These are phyloP conservation scores for Lipomyces orientalis DNA, from an alignment of 805 yeast species.

Conservation along the genomic window DNA sequence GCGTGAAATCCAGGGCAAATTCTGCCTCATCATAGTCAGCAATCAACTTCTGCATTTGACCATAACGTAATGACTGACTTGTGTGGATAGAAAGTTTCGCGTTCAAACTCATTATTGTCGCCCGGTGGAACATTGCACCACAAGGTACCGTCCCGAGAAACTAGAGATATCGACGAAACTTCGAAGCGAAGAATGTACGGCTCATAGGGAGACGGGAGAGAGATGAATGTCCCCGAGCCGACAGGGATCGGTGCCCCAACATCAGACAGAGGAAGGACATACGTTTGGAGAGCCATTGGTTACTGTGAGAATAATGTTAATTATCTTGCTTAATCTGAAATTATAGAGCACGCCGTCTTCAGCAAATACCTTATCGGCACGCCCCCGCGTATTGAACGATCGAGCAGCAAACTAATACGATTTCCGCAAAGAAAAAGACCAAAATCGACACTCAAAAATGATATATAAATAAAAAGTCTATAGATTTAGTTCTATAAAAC, in stretches of 20 bases:
- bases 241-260: constrained; percentile 40
- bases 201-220: constrained; percentile 50
- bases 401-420: not conserved
- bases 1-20: constrained; percentile 61
- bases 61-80: constrained; percentile 41
- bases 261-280: constrained; percentile 34
- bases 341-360: not conserved
- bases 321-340: not conserved
- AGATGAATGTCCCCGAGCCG: constrained; percentile 47
- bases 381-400: not conserved
- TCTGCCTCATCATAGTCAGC: not conserved
- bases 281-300: constrained; percentile 14
- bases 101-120: constrained; percentile 53
- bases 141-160: constrained; percentile 71
- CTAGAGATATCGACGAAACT: constrained; percentile 75
- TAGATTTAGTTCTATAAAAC: not conserved
- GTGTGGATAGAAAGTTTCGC: constrained; percentile 61
- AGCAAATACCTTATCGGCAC: not conserved
- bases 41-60: not conserved
- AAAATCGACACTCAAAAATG: not conserved
- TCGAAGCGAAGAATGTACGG: constrained; percentile 59
- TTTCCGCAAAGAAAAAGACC: not conserved
- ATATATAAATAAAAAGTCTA: not conserved
- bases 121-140: constrained; percentile 73
- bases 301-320: not conserved